Evolutionary conservation across 139 green algal species (phyloP), one percentile per base, ranked within the genome.

Genomic region (Tetradesmus lagerheimii): DNA sequence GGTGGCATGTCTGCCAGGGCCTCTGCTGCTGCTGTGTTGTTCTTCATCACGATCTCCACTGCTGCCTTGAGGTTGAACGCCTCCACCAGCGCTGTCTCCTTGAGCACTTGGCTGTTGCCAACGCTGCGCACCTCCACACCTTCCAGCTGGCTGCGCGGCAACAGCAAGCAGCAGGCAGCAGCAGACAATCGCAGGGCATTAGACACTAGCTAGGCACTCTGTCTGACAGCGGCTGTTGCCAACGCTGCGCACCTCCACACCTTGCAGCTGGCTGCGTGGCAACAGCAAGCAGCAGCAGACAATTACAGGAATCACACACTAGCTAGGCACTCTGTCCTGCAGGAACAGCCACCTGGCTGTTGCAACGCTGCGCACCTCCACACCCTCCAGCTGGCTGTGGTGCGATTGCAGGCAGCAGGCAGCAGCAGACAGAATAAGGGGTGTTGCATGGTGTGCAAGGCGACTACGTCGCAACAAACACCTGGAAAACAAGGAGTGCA

Each of bases 51-150:
- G 74, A 96, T 95, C 93, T 98, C 97, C 39, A 99, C 96, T 3
- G 97, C 97, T 1, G 95, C 95, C 91, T 98, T 97, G 53, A 99
- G 92, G 90, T 99, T 99, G 95, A 99, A 98, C 0, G 96, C 95
- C 93, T 99, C 97, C 15, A 99, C 93, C 12, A 99, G 94, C 11
- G 95, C 96, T 2, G 95, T 97, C 82, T 97, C 93, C 87, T 95
- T 95, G 31, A 99, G 93, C 45, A 93, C 93, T 85, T 95, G 94
- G 89, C 93, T 97, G 95, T 99, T 99, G 85, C 96, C 96, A 27
- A 98, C 96, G 86, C 93, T 96, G 74, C 95, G 93, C 62, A 93
- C 92, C 77, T 96, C 95, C 90, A 96, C 91, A 39, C 94, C 93
- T 38, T 98, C 94, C 27, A 93, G 95, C 85, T 95, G 93, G 91